These are phyloP conservation scores for Hypocreales sp. DNA, from an alignment of 2,329 filamentous ascomycete genomes.

Conservation along the genomic window DNA sequence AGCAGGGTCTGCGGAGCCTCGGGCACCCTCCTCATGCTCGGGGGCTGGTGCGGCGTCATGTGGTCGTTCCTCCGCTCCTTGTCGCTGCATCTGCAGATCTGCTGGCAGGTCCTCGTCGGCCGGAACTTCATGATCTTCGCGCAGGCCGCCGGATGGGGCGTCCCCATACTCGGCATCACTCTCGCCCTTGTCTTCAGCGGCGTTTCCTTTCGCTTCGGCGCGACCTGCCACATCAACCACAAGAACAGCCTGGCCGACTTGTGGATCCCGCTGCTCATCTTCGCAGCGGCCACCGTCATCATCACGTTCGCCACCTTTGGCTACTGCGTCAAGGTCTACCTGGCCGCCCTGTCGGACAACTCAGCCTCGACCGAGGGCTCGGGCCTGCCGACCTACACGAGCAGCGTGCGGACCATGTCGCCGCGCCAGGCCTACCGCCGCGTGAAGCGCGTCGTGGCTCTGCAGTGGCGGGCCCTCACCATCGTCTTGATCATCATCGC, in stretches of 20 bases:
- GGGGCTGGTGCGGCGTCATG: constrained; percentile 69
- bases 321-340: constrained; percentile 92
- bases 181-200: constrained; percentile 73
- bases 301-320: constrained; percentile 73
- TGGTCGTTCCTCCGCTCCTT: constrained; percentile 87
- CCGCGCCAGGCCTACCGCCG: constrained; percentile 80
- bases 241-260: constrained; percentile 67
- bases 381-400: constrained; percentile 52
- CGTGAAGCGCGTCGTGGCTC: constrained; percentile 68
- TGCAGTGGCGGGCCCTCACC: constrained; percentile 88
- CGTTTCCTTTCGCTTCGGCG: constrained; percentile 85
- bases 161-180: constrained; percentile 61
- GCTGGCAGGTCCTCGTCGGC: constrained; percentile 88
- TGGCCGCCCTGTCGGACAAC: constrained; percentile 66
- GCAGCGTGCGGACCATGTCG: constrained; percentile 61
- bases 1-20: constrained; percentile 74
- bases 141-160: constrained; percentile 67
- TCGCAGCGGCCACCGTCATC: constrained; percentile 61
- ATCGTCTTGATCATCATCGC: constrained; percentile 81
- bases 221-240: constrained; percentile 90
- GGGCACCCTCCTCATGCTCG: constrained; percentile 70
- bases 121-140: constrained; percentile 79
- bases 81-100: constrained; percentile 92
- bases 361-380: constrained; percentile 56
- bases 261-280: constrained; percentile 76